Evolutionary conservation across 2,329 filamentous ascomycete species (phyloP).

Genomic region (Waltergamsia citrina): DNA sequence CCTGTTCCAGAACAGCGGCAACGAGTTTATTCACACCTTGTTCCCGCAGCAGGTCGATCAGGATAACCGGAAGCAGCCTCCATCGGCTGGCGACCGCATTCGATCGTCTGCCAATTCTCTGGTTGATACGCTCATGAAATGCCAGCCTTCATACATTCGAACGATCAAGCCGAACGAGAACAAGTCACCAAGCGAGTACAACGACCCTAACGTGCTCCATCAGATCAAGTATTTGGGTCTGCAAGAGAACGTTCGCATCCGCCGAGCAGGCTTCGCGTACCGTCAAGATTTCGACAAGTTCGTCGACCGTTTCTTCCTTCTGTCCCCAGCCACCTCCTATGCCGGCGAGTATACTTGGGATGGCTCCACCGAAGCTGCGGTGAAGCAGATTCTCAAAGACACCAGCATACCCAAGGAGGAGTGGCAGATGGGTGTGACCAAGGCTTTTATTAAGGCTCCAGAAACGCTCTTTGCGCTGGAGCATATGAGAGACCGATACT

Average conservation of each 20-base stretch:
- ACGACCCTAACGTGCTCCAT: conserved; percentile 84
- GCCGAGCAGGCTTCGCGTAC: conserved; percentile 92
- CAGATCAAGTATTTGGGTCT: conserved; percentile 98
- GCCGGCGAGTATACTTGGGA: conserved; percentile 96
- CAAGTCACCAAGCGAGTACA: conserved; percentile 91
- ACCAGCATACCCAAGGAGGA: conserved; percentile 92
- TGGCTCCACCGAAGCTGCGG: conserved; percentile 77
- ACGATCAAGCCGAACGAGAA: conserved; percentile 99
- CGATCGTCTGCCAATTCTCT: conserved; percentile 89
- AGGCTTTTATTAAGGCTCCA: conserved; percentile 96
- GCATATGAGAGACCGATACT: conserved; percentile 95
- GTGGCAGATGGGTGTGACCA: conserved; percentile 93
- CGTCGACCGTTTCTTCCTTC: conserved; percentile 89
- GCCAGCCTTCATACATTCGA: conserved; percentile 92
- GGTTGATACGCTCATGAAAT: conserved; percentile 93
- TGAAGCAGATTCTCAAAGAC: conserved; percentile 89
- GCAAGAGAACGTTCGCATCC: conserved; percentile 98
- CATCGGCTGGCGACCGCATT: conserved; percentile 93
- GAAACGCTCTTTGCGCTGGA: conserved; percentile 95
- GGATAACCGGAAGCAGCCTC: conserved; percentile 88
- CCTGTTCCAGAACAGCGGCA: conserved; percentile 74
- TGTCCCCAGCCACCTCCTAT: conserved; percentile 91
- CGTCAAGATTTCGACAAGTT: conserved; percentile 98
- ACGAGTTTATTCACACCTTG: conserved; percentile 75
- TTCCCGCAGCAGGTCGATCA: conserved; percentile 93